Evolutionary conservation across 1,139 yeast genomes (phyloP), one percentile per base, ranked within the genome.

Genomic region (Sugiyamaella castrensis): DNA sequence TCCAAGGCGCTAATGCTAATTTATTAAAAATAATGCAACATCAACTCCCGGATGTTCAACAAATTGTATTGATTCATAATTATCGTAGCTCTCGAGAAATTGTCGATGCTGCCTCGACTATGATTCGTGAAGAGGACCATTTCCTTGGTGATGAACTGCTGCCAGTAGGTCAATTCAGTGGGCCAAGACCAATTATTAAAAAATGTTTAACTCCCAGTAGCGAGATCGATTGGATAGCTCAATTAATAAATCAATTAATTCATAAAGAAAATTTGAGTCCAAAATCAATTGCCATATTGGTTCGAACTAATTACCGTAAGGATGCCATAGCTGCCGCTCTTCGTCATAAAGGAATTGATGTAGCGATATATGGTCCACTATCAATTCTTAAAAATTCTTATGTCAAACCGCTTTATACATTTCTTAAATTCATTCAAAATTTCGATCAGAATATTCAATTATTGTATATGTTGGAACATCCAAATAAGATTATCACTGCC

Each of bases 31-130:
- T 71, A 11, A 84, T 91, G 92, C 65, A 66, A 33, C 60, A 66
- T 0, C 68, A 74, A 48, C 82, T 80, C 53, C 68, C 69, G 0
- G 51, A 64, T 9, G 60, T 66, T 1, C 55, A 66, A 7, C 65
- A 66, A 9, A 71, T 83, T 1, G 67, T 75, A 3, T 71, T 92
- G 51, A 71, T 73, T 19, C 80, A 82, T 53, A 92, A 91, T 64
- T 92, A 91, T 64, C 72, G 98, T 46, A 88, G 96, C 0, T 81
- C 95, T 0, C 70, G 75, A 28, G 79, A 75, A 37, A 84, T 92
- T 32, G 69, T 91, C 5, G 67, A 73, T 28, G 63, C 84, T 7
- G 83, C 96, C 10, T 88, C 86, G 57, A 57, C 65, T 0, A 65
- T 89, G 11, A 87, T 91, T 78, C 70, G 74, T 43, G 84, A 81